These are phyloP conservation scores for Lepraria neglecta DNA, from an alignment of 495 filamentous ascomycete genomes.

Conservation along the genomic window DNA sequence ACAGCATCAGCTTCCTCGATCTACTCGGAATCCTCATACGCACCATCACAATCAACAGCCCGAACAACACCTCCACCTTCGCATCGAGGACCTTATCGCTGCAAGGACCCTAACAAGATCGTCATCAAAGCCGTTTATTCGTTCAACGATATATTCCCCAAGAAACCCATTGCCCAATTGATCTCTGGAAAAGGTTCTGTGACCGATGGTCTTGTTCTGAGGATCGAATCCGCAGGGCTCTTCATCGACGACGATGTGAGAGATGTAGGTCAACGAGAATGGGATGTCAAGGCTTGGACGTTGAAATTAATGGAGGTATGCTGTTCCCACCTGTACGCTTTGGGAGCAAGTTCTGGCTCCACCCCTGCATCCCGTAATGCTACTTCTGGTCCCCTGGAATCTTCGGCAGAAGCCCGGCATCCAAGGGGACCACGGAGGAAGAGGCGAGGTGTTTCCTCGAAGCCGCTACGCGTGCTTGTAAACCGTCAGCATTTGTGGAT, in stretches of 20 bases:
- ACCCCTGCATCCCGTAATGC: slow-evolving; percentile 31
- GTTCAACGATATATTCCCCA: slow-evolving; percentile 78
- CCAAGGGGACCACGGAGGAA: slow-evolving; percentile 49
- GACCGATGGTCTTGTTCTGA: slow-evolving; percentile 78
- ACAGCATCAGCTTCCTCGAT: slow-evolving; percentile 51
- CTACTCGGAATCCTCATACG: slow-evolving; percentile 78
- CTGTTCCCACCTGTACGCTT: slow-evolving; percentile 50
- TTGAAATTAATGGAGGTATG: slow-evolving; percentile 88
- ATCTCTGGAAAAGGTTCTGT: slow-evolving; percentile 67
- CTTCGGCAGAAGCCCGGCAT: slow-evolving; percentile 36
- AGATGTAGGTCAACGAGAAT: slow-evolving; percentile 81
- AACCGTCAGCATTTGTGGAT: slow-evolving; percentile 49
- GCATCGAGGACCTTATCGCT: slow-evolving; percentile 66
- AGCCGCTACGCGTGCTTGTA: slow-evolving; percentile 55
- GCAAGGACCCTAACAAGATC: slow-evolving; percentile 89
- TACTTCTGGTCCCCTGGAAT: slow-evolving; percentile 31
- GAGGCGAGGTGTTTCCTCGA: slow-evolving; percentile 57
- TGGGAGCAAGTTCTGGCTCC: slow-evolving; percentile 37
- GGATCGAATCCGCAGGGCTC: slow-evolving; percentile 80
- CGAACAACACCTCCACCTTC: slow-evolving; percentile 80
- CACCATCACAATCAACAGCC: slow-evolving; percentile 72
- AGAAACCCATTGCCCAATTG: slow-evolving; percentile 73
- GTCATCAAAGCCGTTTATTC: slow-evolving; percentile 84
- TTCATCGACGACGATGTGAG: slow-evolving; percentile 95
- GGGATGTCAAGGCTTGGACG: slow-evolving; percentile 98